These are phyloP conservation scores for Sphenostylis stenocarpa DNA, from an alignment of 306 rosid genomes.

Conservation along the genomic window DNA sequence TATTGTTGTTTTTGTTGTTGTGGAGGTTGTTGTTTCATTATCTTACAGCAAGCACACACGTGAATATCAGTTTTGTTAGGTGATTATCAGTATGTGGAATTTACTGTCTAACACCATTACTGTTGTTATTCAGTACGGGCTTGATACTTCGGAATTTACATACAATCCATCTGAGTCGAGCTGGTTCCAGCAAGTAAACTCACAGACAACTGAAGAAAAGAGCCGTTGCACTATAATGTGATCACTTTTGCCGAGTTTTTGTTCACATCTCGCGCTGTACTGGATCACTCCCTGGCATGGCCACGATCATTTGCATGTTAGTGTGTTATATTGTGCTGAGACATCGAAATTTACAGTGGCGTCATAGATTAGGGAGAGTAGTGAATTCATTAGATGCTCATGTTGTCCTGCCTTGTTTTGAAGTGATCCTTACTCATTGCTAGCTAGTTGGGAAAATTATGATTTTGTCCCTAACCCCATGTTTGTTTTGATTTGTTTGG, in stretches of 20 bases:
- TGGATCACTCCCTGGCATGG: constrained; percentile 35
- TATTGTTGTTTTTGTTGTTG: not conserved
- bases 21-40: not conserved
- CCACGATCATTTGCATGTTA: constrained; percentile 28
- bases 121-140: constrained; percentile 73
- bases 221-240: constrained; percentile 90
- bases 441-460: not conserved
- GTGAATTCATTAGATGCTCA: constrained; percentile 9
- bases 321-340: constrained; percentile 33
- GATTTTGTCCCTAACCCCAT: not conserved
- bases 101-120: constrained; percentile 15
- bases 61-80: not conserved
- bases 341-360: not conserved
- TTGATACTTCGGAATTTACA: constrained; percentile 89
- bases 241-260: constrained; percentile 43
- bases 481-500: too few species aligned
- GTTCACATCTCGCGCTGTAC: constrained; percentile 35
- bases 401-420: not conserved
- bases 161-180: constrained; percentile 91
- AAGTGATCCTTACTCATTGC: not conserved
- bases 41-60: not conserved
- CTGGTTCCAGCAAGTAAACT: constrained; percentile 67
- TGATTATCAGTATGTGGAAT: not conserved
- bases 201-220: constrained; percentile 90
- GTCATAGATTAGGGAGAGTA: constrained; percentile 1